Conservation (phyloP, 2,329 filamentous ascomycete species). For the Monilinia vaccinii-corymbosi region DNA sequence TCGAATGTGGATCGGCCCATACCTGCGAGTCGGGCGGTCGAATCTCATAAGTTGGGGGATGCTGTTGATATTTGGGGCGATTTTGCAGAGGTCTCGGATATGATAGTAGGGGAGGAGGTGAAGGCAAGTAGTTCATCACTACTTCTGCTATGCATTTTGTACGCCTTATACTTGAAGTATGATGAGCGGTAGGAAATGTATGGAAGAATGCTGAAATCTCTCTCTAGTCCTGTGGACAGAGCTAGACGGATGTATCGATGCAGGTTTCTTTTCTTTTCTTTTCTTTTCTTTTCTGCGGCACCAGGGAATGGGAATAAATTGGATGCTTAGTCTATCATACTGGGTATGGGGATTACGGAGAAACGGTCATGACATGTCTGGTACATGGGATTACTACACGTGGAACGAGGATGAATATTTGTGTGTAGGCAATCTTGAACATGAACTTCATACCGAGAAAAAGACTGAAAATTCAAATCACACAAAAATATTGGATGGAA, state of each 20-base stretch:
- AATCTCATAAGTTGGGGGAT: not conserved
- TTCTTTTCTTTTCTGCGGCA: not conserved
- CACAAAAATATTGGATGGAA: not conserved
- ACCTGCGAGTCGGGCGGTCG: not conserved
- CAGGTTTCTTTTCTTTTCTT: not conserved
- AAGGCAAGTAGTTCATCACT: slow-evolving; percentile 26
- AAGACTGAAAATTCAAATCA: not conserved
- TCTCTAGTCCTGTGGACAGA: not conserved
- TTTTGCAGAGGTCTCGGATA: not conserved
- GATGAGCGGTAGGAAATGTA: not conserved
- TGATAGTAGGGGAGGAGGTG: not conserved
- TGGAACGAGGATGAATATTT: not conserved
- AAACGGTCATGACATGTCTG: not conserved
- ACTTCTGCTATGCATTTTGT: slow-evolving; percentile 19
- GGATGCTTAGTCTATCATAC: not conserved
- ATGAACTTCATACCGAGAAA: slow-evolving; percentile 1
- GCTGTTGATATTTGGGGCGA: not conserved
- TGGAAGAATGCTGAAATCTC: not conserved
- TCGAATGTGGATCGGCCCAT: not conserved
- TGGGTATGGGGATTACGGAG: not conserved
- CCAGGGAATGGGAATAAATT: not conserved
- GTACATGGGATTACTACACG: not conserved
- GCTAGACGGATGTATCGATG: not conserved
- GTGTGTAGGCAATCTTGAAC: slow-evolving; percentile 3
- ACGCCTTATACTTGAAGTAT: not conserved